These are phyloP conservation scores for Smallanthus sonchifolius DNA, from an alignment of 129 eudicot genomes.

Conservation along the genomic window DNA sequence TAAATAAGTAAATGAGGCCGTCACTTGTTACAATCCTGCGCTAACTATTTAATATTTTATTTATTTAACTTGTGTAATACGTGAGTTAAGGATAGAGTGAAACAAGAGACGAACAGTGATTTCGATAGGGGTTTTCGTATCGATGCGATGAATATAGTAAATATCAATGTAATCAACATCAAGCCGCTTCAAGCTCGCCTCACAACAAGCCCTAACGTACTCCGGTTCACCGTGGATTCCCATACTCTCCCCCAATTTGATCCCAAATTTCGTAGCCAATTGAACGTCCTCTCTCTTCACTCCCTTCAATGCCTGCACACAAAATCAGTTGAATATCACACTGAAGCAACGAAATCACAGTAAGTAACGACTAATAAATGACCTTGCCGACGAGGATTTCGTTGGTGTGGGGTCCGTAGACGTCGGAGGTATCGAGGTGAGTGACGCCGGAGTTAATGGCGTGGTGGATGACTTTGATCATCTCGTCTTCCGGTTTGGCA, in stretches of 20 bases:
- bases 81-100: neutral
- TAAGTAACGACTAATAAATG: no score
- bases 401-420: no score
- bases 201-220: constrained; percentile 53
- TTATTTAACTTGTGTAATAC: no score
- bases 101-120: constrained; percentile 33
- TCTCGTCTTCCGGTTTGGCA: constrained; percentile 38
- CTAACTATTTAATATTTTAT: no score
- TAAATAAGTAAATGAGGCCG: no score
- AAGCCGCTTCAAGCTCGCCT: constrained; percentile 53
- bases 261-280: constrained; percentile 64
- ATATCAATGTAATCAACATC: constrained; percentile 17
- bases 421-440: no score
- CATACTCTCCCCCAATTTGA: constrained; percentile 10
- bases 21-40: no score
- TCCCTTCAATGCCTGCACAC: constrained; percentile 53
- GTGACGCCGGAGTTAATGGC: no score
- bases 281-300: constrained; percentile 56
- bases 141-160: constrained; percentile 54
- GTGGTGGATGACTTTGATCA: constrained; percentile 15
- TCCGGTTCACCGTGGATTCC: constrained; percentile 40
- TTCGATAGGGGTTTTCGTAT: constrained; percentile 44
- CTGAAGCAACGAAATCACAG: no score
- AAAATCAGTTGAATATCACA: no score
- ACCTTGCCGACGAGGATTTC: no score